A percentile compares a stretch with the other conserved stretches of the same genome.
Conservation (phyloP, 306 rosid species). For the Arachis stenosperma region DNA sequence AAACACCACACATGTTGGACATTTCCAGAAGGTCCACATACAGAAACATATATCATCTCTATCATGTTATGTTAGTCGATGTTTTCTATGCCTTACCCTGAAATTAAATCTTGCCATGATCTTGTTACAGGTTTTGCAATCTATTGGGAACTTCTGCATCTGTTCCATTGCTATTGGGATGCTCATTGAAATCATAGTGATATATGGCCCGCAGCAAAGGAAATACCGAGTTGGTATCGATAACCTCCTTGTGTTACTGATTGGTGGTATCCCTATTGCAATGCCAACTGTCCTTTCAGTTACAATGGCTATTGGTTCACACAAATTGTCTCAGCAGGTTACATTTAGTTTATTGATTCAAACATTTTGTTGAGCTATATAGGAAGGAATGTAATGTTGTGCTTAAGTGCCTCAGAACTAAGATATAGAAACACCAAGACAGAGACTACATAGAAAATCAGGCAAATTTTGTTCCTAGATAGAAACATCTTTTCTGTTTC, state of each 20-base stretch:
- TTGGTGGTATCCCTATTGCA: conserved; percentile 86
- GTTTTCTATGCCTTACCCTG: conserved; percentile 1
- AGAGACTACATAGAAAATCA: no score
- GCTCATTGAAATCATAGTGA: conserved; percentile 63
- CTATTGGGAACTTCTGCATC: conserved; percentile 77
- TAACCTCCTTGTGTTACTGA: conserved; percentile 74
- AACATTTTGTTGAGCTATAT: not conserved
- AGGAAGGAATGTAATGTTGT: no score
- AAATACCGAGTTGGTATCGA: conserved; percentile 56
- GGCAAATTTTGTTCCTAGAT: no score
- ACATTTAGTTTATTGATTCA: conserved; percentile 4
- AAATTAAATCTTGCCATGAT: conserved; percentile 4
- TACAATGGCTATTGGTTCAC: conserved; percentile 70
- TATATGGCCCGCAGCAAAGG: conserved; percentile 43
- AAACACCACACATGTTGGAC: conserved; percentile 75
- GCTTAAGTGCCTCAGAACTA: no score
- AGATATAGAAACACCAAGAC: no score
- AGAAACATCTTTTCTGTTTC: no score
- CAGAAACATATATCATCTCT: not conserved
- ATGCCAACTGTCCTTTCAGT: conserved; percentile 93
- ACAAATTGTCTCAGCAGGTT: conserved; percentile 53
- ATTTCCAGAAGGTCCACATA: conserved; percentile 67
- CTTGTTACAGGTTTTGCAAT: conserved; percentile 63
- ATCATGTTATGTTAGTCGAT: conserved; percentile 17
- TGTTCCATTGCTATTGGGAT: conserved; percentile 79